phyloP scores from a whole-genome alignment of 352 stramenopile genomes.

The Globisporangium polare region DNA sequence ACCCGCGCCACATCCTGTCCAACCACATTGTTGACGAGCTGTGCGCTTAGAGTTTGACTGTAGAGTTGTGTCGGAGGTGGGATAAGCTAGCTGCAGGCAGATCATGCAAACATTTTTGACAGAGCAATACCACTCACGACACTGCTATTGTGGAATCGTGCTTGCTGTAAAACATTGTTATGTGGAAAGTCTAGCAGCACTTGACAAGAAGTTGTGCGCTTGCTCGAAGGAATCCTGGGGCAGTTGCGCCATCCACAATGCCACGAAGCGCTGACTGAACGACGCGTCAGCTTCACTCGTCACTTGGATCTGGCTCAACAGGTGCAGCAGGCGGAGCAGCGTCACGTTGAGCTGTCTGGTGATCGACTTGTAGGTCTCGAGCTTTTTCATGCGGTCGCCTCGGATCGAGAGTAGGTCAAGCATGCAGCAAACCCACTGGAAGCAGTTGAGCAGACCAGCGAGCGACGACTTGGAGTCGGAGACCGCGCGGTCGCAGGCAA shows the following conservation, averaged over 20 bases:
- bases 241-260: slow-evolving; percentile 30
- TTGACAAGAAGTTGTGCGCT: slow-evolving; percentile 14
- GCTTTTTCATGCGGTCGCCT: slow-evolving; percentile 16
- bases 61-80: neutral
- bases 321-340: slow-evolving; percentile 31
- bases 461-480: slow-evolving; percentile 21
- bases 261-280: slow-evolving; percentile 27
- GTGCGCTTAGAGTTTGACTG: slow-evolving; percentile 24
- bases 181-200: neutral
- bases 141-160: neutral
- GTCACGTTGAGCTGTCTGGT: slow-evolving; percentile 27
- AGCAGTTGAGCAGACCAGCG: slow-evolving; percentile 23
- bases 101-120: neutral
- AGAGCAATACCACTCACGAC: neutral
- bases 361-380: slow-evolving; percentile 9
- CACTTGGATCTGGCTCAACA: slow-evolving; percentile 16
- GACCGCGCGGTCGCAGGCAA: slow-evolving; percentile 19
- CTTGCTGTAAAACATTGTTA: neutral
- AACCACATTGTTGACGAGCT: slow-evolving; percentile 88
- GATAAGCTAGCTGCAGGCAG: neutral
- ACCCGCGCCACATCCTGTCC: slow-evolving; percentile 92
- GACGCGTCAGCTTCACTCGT: slow-evolving; percentile 6
- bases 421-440: slow-evolving; percentile 34
- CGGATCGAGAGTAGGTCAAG: slow-evolving; percentile 10
- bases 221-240: slow-evolving; percentile 19